Evolutionary conservation across 129 eudicot genomes (phyloP), one percentile per base, ranked within the genome.

Genomic region (Kitagawia praeruptora): DNA sequence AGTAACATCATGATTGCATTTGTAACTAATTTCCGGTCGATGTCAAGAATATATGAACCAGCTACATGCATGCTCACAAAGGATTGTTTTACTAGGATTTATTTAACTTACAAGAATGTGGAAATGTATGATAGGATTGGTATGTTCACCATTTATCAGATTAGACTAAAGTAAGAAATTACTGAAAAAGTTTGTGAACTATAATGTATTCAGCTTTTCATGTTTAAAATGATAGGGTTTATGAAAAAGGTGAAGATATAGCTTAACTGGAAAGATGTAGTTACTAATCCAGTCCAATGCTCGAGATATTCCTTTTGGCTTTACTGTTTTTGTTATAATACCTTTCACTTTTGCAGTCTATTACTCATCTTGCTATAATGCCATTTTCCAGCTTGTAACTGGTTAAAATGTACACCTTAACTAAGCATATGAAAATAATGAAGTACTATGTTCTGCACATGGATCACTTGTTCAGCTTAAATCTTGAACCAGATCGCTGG

Each of bases 301-400:
- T 75, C 61, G 61, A 75, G 77, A 25, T 75, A 28, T 75, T 70
- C 75, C 61, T 46, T 45, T 42, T 74, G 37, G 61, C 77, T 74
- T 74, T 74, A 74, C 23, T 74, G 61, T 74, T 45, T 74, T 46
- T 34, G 37, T 34, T 46, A 10, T n/a, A n/a, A 46, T 45, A 4
- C 49, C 56, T 74, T 74, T 25, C 23, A 27, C 77, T 27, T 46
- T 46, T 45, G 14, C 38, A 45, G 16, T 73, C 34, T 2, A 19
- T 18, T 16, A 6, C 18, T 23, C 49, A 18, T 38, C 27, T 70
- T 11, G 9, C 34, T 1, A 31, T 31, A 31, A 31, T 31, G 34
- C 9, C 21, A 8, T 71, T 71, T 8, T 34, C 75, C 6, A 21
- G 25, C 25, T 38, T 39, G 27, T 39, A 8, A 8, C 75, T 38